Evolutionary conservation across 768 basidiomycete species (phyloP), one percentile per base, ranked within the genome.

Genomic region (Mycena albidolilacea): DNA sequence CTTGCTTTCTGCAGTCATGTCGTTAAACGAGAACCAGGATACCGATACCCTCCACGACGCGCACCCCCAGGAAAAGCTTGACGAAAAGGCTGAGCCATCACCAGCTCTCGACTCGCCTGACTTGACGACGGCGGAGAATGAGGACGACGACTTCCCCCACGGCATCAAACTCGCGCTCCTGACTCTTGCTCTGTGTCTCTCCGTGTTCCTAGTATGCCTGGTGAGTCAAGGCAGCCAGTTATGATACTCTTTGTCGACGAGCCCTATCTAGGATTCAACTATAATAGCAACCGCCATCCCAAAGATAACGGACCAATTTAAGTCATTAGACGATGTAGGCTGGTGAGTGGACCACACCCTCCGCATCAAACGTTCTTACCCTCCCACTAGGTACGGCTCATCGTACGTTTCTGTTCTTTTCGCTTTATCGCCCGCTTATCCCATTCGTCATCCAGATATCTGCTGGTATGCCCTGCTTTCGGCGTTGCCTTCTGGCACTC

Each of bases 301-400:
- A 11, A 74, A 71, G 37, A 81, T 82, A 64, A 78, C 79, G 11
- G 78, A 78, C 46, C 66, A 79, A 17, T 82, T 82, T 68, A 67
- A 82, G 70, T 75, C 78, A 3, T 72, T 82, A 21, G 68, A 71
- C 37, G 75, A 80, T 43, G 78, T 81, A 9, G 77, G 70, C 12
- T 71, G 70, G 70, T 71, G 17, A 7, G 44, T 17, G 48, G 6
- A n/a, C n/a, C 19, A 7, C 15, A 12, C 12, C 15, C 14, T 17
- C 10, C 15, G 17, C 15, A 7, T 46, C 44, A 12, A 17, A 46
- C 6, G 6, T 14, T 11, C 6, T 46, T 46, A 17, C 17, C 44
- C 44, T 46, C 17, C 17, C 44, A n/a, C 15, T 50, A 19, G 7
- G 15, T 50, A 66, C 17, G 64, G 69, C n/a, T 63, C 60, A 3